Evolutionary conservation across 108 stramenopile species (phyloP).

Genomic region (Nitzschia palea): DNA sequence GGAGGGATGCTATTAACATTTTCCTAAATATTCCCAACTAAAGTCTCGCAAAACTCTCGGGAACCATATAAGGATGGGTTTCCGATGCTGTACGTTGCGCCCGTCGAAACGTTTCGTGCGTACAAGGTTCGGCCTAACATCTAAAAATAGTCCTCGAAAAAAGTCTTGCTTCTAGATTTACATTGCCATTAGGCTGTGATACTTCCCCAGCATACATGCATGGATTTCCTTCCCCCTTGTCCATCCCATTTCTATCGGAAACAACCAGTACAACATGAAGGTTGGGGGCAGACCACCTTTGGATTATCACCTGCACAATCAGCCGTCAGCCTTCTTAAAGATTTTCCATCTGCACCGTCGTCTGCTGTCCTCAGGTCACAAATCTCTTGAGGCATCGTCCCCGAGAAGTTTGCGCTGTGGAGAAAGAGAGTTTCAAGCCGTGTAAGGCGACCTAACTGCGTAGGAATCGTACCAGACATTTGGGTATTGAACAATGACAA

Average conservation of each 20-base stretch:
- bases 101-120: no score
- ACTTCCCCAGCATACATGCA: no score
- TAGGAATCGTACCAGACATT: slow-evolving; percentile 34
- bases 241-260: not conserved
- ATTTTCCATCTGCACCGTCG: slow-evolving; percentile 7
- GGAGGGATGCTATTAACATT: no score
- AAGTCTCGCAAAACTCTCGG: no score
- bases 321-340: slow-evolving; percentile 20
- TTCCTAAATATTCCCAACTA: no score
- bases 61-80: no score
- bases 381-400: slow-evolving; percentile 46
- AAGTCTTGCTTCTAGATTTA: no score
- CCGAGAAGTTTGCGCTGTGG: slow-evolving; percentile 28
- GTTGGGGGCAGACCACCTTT: slow-evolving; percentile 20
- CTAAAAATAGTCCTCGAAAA: no score
- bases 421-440: slow-evolving; percentile 30
- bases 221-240: not conserved
- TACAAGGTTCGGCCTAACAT: no score
- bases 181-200: no score
- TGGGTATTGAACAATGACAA: slow-evolving; percentile 34
- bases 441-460: slow-evolving; percentile 28
- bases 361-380: slow-evolving; percentile 30
- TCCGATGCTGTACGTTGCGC: no score
- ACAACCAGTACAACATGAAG: slow-evolving; percentile 36
- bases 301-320: slow-evolving; percentile 33